Evolutionary conservation across 129 eudicot species (phyloP), one percentile per base, ranked within the genome.

Genomic region (Escallonia herrerae): DNA sequence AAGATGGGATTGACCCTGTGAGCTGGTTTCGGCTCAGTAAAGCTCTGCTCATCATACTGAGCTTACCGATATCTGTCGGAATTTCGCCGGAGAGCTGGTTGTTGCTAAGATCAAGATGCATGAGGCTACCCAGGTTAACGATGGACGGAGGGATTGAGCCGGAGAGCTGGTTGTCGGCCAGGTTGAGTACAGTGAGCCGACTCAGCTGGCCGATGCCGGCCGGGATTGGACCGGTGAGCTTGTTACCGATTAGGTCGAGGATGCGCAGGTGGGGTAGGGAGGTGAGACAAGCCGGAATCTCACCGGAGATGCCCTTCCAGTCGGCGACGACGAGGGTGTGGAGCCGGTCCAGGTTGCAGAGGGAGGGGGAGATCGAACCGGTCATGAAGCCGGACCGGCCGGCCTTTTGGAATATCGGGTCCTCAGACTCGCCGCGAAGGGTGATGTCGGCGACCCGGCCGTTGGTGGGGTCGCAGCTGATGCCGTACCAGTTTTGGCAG

Each of bases 381-480:
- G 95, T 77, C 97, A 90, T 87, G 78, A 74, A 90, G 0, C 97
- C 97, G 40, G 95, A 67, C 70, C 95, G 81, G 51, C 91, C 91
- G 66, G 95, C 70, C n/a, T 77, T 82, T 8, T 80, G 77, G 58
- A 86, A 73, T 12, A 90, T 83, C 38, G 86, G 84, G 59, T 87
- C 97, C 70, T 87, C 89, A 8, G 97, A 87, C 58, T 90, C 97
- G 56, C 97, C 97, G 14, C 95, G 89, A 48, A 90, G 78, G 71
- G 54, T 43, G 37, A 90, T 74, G 70, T 84, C 97, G 43, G 89
- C 64, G 69, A 90, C 97, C 58, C 97, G 89, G 7, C 58, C 40
- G 56, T 82, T 84, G 40, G 83, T 82, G 58, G 97, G 93, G 82
- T 90, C 90, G 71, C 97, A 90, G 62, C 76, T 82, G 45, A 90